These are phyloP conservation scores for Trichocladium uniseriatum DNA, from an alignment of 495 filamentous ascomycete genomes.

Conservation along the genomic window DNA sequence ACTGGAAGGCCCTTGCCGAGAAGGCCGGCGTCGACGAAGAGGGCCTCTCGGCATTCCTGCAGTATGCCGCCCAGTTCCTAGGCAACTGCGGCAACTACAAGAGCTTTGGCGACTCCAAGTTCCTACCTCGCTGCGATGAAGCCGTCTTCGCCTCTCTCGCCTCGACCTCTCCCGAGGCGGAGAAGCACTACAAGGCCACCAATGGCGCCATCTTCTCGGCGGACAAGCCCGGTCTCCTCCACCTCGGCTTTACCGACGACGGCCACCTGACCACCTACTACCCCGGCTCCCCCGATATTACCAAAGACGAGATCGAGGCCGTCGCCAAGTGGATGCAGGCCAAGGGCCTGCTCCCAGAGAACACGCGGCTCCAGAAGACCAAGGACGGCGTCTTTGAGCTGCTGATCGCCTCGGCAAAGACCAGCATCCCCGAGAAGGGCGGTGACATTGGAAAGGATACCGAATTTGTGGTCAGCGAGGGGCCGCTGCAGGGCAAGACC, in stretches of 20 bases:
- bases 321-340: slow-evolving; percentile 65
- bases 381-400: slow-evolving; percentile 64
- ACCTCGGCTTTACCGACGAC: slow-evolving; percentile 73
- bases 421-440: slow-evolving; percentile 42
- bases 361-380: slow-evolving; percentile 77
- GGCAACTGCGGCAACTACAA: slow-evolving; percentile 95
- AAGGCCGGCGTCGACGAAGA: slow-evolving; percentile 62
- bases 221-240: slow-evolving; percentile 58
- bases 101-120: slow-evolving; percentile 90
- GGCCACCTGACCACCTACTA: slow-evolving; percentile 92
- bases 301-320: slow-evolving; percentile 69
- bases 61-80: slow-evolving; percentile 82
- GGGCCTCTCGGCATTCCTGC: slow-evolving; percentile 65
- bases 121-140: slow-evolving; percentile 68
- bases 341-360: slow-evolving; percentile 66
- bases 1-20: slow-evolving; percentile 64
- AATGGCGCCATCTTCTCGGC: slow-evolving; percentile 68
- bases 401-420: slow-evolving; percentile 65
- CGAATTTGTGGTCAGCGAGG: slow-evolving; percentile 55
- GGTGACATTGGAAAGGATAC: slow-evolving; percentile 61
- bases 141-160: slow-evolving; percentile 64
- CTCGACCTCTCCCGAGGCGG: slow-evolving; percentile 48
- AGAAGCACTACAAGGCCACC: slow-evolving; percentile 56
- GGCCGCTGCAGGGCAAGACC: slow-evolving; percentile 54
- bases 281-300: slow-evolving; percentile 76